Conservation (phyloP, 1,284 basidiomycete genomes). For the Ustilago sp. region DNA sequence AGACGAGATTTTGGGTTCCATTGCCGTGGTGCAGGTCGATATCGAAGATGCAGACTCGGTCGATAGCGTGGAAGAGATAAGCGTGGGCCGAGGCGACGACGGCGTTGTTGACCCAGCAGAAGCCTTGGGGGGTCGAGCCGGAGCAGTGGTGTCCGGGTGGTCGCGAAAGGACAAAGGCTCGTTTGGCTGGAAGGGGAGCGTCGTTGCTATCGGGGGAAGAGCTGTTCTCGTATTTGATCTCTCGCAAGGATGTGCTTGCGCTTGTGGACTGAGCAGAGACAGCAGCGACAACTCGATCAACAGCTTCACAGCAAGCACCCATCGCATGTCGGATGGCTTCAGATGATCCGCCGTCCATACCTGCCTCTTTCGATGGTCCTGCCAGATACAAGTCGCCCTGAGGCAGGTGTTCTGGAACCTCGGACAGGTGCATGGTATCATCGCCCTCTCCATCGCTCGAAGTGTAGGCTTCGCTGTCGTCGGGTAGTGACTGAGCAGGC, state of each 20-base stretch:
- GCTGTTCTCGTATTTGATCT: constrained; percentile 18
- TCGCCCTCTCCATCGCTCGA: constrained; percentile 61
- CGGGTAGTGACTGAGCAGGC: constrained; percentile 13
- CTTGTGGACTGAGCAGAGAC: not conserved
- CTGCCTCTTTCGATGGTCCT: constrained; percentile 40
- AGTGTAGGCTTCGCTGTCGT: constrained; percentile 46
- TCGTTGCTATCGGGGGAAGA: not conserved
- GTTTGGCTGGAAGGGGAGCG: constrained; percentile 38
- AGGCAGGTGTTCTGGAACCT: constrained; percentile 59
- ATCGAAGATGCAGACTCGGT: constrained; percentile 86
- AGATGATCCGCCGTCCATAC: constrained; percentile 57
- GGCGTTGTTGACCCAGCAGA: constrained; percentile 93
- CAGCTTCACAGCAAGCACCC: constrained; percentile 63
- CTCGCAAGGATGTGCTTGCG: constrained; percentile 7
- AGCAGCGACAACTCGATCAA: constrained; percentile 59
- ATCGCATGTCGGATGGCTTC: constrained; percentile 64
- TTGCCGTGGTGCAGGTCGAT: constrained; percentile 90
- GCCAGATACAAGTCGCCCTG: constrained; percentile 67
- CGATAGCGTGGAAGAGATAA: constrained; percentile 83
- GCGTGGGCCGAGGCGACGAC: constrained; percentile 90
- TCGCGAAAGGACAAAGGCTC: constrained; percentile 66
- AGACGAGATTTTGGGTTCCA: constrained; percentile 89
- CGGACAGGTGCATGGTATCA: constrained; percentile 54
- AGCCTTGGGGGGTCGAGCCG: constrained; percentile 77
- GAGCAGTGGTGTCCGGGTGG: constrained; percentile 70